phyloP scores from a whole-genome alignment of 129 eudicot genomes.

The Artemisia argyi region DNA sequence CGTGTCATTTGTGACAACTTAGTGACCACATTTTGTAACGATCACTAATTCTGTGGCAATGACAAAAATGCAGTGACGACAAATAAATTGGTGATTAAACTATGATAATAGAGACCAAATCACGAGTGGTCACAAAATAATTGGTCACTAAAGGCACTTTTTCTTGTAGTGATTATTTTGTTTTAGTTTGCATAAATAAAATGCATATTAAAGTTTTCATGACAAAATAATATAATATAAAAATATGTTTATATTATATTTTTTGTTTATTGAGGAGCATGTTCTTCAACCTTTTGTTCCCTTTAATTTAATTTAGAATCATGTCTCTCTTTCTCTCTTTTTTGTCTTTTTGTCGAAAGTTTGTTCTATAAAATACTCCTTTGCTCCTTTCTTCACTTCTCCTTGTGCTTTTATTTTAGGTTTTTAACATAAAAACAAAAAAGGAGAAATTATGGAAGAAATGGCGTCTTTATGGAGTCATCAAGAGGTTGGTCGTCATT shows the following conservation, averaged over 20 bases:
- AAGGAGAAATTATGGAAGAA: constrained; percentile 54
- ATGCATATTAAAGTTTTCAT: too few relatives aligned
- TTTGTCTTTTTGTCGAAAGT: constrained; percentile 19
- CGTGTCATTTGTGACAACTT: too few relatives aligned
- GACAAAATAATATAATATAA: neutral
- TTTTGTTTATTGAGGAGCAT: neutral
- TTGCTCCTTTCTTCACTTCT: constrained; percentile 15
- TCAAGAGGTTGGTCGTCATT: constrained; percentile 46
- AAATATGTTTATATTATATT: neutral
- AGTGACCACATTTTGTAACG: too few relatives aligned
- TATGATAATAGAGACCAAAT: too few relatives aligned
- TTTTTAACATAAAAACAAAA: constrained; percentile 2
- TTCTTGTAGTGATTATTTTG: too few relatives aligned
- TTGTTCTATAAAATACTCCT: constrained; percentile 25
- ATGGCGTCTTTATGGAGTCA: constrained; percentile 60
- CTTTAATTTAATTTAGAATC: neutral
- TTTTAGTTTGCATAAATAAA: neutral
- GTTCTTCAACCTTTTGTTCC: constrained; percentile 25
- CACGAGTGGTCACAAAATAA: too few relatives aligned
- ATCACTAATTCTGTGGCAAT: too few relatives aligned
- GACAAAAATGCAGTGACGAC: too few relatives aligned
- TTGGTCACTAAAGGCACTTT: too few relatives aligned
- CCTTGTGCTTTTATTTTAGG: neutral
- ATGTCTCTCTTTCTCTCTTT: neutral
- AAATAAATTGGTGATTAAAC: too few relatives aligned